These are phyloP conservation scores for Chaetoceros muelleri DNA, from an alignment of 108 stramenopile species.

Conservation along the genomic window DNA sequence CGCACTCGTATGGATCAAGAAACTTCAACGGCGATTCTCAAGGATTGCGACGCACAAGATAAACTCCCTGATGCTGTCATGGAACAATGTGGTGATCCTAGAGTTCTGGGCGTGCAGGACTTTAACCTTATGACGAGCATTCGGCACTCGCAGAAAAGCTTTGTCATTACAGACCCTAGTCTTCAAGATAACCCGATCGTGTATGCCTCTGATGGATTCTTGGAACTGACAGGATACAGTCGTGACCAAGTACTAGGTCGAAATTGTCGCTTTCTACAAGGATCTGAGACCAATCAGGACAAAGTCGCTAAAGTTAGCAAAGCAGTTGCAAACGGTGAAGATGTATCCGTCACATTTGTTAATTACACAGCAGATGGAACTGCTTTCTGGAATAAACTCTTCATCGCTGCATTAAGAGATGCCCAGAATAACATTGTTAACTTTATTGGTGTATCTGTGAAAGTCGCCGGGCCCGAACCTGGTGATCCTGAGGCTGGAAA, in stretches of 20 bases:
- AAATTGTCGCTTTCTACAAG: constrained; percentile 96
- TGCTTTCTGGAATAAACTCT: constrained; percentile 98
- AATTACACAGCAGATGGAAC: constrained; percentile 95
- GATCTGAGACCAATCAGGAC: constrained; percentile 70
- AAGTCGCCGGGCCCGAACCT: constrained; percentile 57
- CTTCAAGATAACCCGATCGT: constrained; percentile 94
- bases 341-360: constrained; percentile 80
- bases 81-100: constrained; percentile 33
- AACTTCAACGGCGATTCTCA: constrained; percentile 31
- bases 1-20: constrained; percentile 38
- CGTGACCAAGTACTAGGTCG: constrained; percentile 83
- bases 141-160: constrained; percentile 86
- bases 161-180: constrained; percentile 92
- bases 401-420: constrained; percentile 91
- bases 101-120: constrained; percentile 64
- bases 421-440: constrained; percentile 89
- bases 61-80: constrained; percentile 42
- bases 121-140: constrained; percentile 83
- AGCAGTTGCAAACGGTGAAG: constrained; percentile 66
- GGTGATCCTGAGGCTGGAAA: constrained; percentile 65
- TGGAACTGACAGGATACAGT: constrained; percentile 90
- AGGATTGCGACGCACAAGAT: constrained; percentile 51
- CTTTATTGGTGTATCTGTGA: constrained; percentile 88
- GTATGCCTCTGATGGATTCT: constrained; percentile 79
- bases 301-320: constrained; percentile 78